Conservation (phyloP, 2,329 filamentous ascomycete genomes). For the Raffaelea albimanens region DNA sequence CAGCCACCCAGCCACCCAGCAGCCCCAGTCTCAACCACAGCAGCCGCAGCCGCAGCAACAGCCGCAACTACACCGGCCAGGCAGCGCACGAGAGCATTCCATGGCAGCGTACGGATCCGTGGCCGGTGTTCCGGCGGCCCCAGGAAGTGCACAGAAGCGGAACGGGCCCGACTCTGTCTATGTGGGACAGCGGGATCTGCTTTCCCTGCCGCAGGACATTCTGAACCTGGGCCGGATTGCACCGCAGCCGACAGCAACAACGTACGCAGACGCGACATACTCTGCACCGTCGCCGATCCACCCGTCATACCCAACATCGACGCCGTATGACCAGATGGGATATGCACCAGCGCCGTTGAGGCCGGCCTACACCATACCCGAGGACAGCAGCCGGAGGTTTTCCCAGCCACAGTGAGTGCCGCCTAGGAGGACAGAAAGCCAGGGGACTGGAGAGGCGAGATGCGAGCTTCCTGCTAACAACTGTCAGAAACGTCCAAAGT, state of each 20-base stretch:
- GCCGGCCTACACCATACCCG: constrained; percentile 37
- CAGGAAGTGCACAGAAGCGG: too few species aligned
- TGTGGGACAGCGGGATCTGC: constrained; percentile 57
- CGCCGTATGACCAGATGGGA: constrained; percentile 66
- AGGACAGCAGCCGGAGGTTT: constrained; percentile 26
- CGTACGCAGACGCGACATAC: constrained; percentile 62
- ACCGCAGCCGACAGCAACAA: constrained; percentile 40
- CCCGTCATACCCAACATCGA: constrained; percentile 54
- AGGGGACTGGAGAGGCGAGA: too few species aligned
- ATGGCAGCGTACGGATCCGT: not conserved
- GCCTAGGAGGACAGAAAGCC: too few species aligned
- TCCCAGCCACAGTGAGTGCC: constrained; percentile 5
- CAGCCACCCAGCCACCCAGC: constrained; percentile 1
- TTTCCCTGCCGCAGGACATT: constrained; percentile 66
- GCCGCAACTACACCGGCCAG: not conserved
- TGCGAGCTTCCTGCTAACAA: too few species aligned
- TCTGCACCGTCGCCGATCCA: constrained; percentile 58
- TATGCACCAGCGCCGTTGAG: constrained; percentile 60
- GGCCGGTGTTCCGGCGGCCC: too few species aligned
- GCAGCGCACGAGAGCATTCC: not conserved
- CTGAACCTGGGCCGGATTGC: constrained; percentile 54
- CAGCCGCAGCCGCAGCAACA: constrained; percentile 2
- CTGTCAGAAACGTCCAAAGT: constrained; percentile 41
- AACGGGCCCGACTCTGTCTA: constrained; percentile 38
- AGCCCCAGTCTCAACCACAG: constrained; percentile 4